phyloP scores from a whole-genome alignment of 208 protist species.

The Acanthamoeba castellanii region DNA sequence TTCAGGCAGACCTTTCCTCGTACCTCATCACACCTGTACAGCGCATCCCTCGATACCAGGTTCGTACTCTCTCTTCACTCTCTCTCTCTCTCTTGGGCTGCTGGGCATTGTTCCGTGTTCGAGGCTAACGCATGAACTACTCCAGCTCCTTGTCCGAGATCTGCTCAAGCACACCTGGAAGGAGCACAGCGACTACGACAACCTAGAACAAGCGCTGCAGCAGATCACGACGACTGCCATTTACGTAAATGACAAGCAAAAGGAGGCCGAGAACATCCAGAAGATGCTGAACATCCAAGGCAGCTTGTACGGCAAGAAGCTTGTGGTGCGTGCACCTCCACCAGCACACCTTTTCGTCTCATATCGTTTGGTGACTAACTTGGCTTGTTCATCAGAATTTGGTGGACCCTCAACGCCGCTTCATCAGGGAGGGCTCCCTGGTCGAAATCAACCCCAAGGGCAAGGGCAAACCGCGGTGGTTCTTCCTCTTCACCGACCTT shows the following conservation, averaged over 20 bases:
- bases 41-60: slow-evolving; percentile 52
- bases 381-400: background rate
- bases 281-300: slow-evolving; percentile 63
- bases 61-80: background rate
- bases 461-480: slow-evolving; percentile 64
- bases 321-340: background rate
- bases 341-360: background rate
- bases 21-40: slow-evolving; percentile 58
- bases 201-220: slow-evolving; percentile 4
- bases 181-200: slow-evolving; percentile 57
- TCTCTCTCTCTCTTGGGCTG: background rate
- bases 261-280: slow-evolving; percentile 51
- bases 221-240: slow-evolving; percentile 49
- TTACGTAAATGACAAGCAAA: slow-evolving; percentile 59
- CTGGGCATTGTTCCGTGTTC: background rate
- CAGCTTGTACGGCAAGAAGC: slow-evolving; percentile 38
- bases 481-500: slow-evolving; percentile 58
- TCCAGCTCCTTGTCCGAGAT: slow-evolving; percentile 4
- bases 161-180: slow-evolving; percentile 61
- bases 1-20: slow-evolving; percentile 19
- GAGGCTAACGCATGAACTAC: background rate
- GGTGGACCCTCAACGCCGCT: slow-evolving; percentile 56
- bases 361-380: background rate
- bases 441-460: slow-evolving; percentile 38
- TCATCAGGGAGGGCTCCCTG: slow-evolving; percentile 41